Base-by-base conservation (phyloP, 2,329 filamentous ascomycete genomes). In the Exserohilum turcica region DNA sequence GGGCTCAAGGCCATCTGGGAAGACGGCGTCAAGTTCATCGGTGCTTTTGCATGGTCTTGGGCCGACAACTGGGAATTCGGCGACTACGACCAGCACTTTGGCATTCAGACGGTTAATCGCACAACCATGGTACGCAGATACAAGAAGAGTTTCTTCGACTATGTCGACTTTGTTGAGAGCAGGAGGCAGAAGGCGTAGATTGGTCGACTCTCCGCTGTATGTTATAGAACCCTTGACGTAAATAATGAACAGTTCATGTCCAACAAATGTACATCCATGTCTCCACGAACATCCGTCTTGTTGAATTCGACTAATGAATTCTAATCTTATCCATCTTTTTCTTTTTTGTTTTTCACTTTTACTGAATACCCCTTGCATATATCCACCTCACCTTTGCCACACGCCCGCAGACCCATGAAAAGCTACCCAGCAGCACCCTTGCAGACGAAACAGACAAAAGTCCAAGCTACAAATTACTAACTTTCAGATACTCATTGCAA, bases 91-190 rank as follows among this genome's bases (percentile, higher is more conserved):
- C 63, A 75, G 13, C 79, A 80, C 2, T 86, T 84, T 67, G 84
- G 84, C 0, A 77, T 86, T 38, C 83, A 86, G 64, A 78, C 76
- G 1, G 80, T 85, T 1, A 83, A 85, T 57, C 72, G 77, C 3
- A 83, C 81, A 3, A 82, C 78, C 3, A 77, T 81, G 64, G 74
- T 79, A 56, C 67, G 82, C 19, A 65, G 73, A 33, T 84, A 79
- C 47, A 85, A 84, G 73, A 82, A 82, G 74, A 84, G 81, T 43
- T 83, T 85, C 60, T 85, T 85, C 60, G 82, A 84, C 48, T 65
- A 81, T 60, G 80, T 84, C 13, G 80, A 84, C 60, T 84, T 84
- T 52, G 67, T 83, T 6, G 67, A 68, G 47, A 69, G 65, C 42
- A 57, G 62, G 48, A 56, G 62, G 29, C 57, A 63, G 38, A 19